Percentiles rank a stretch among this genome's conserved stretches.
Evolutionary conservation across 768 basidiomycete species (phyloP).

Genomic region (Suillus variegatus): DNA sequence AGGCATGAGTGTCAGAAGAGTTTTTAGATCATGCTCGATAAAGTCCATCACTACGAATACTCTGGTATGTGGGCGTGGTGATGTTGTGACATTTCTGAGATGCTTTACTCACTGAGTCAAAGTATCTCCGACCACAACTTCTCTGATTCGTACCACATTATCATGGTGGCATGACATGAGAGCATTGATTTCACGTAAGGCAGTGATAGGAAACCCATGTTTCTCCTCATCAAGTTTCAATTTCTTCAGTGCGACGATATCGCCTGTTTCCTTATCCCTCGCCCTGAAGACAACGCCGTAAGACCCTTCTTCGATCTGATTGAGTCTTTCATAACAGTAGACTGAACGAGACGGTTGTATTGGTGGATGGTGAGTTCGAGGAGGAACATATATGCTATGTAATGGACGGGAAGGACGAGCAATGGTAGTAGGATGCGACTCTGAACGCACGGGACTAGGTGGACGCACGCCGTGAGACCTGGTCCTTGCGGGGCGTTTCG

Average conservation of each 20-base stretch:
- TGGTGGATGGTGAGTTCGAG: slow-evolving; percentile 73
- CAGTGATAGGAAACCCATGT: slow-evolving; percentile 97
- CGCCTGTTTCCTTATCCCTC: slow-evolving; percentile 89
- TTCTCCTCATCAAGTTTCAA: slow-evolving; percentile 99
- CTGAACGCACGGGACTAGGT: slow-evolving; percentile 15
- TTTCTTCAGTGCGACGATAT: slow-evolving; percentile 96
- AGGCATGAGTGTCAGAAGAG: slow-evolving; percentile 92
- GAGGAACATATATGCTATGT: slow-evolving; percentile 75
- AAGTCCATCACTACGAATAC: slow-evolving; percentile 99
- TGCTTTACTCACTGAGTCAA: slow-evolving; percentile 87
- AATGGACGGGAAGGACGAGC: slow-evolving; percentile 16
- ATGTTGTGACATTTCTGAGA: slow-evolving; percentile 10
- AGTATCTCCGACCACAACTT: slow-evolving; percentile 98
- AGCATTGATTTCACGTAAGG: slow-evolving; percentile 92
- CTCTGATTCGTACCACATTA: slow-evolving; percentile 95
- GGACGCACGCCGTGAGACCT: slow-evolving; percentile 17
- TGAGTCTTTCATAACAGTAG: slow-evolving; percentile 90
- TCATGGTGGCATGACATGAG: slow-evolving; percentile 94
- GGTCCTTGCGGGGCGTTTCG: slow-evolving; percentile 58
- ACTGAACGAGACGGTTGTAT: slow-evolving; percentile 90
- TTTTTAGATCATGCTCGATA: slow-evolving; percentile 99
- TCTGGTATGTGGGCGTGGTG: slow-evolving; percentile 44
- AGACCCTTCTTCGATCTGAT: slow-evolving; percentile 98
- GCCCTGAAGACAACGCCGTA: slow-evolving; percentile 99
- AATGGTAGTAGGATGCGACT: slow-evolving; percentile 14